phyloP scores from a whole-genome alignment of 2,329 filamentous ascomycete genomes.

The Myriosclerotinia curreyana region DNA sequence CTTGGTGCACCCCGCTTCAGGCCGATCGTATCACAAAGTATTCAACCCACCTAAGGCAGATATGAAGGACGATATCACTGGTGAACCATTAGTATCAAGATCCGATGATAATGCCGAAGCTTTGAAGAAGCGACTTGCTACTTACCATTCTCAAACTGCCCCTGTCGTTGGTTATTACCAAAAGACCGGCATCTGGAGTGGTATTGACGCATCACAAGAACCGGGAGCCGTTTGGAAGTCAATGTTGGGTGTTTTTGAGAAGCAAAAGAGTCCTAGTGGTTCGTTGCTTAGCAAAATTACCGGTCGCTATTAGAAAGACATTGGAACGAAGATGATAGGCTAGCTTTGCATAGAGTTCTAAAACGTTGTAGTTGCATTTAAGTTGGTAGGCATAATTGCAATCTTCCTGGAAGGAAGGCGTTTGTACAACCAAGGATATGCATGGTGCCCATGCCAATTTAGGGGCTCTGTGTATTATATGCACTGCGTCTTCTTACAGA shows the following conservation, averaged over 20 bases:
- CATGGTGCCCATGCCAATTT: constrained; percentile 32
- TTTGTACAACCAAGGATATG: constrained; percentile 35
- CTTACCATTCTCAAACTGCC: constrained; percentile 90
- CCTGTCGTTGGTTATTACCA: constrained; percentile 97
- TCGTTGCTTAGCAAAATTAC: constrained; percentile 40
- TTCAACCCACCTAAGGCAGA: constrained; percentile 95
- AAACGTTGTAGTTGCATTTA: constrained; percentile 32
- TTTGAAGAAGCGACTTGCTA: constrained; percentile 87
- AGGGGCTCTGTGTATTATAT: constrained; percentile 35
- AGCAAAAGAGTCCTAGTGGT: constrained; percentile 44
- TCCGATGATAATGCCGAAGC: constrained; percentile 96
- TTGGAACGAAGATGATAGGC: constrained; percentile 18
- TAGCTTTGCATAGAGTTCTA: constrained; percentile 36
- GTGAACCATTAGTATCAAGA: constrained; percentile 93
- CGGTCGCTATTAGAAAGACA: constrained; percentile 29
- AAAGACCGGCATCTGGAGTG: constrained; percentile 94
- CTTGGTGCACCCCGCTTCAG: constrained; percentile 90
- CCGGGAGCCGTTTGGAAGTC: constrained; percentile 95
- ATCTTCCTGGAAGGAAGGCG: constrained; percentile 28
- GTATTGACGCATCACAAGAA: constrained; percentile 92
- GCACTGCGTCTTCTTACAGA: constrained; percentile 28
- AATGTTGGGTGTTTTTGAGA: constrained; percentile 78
- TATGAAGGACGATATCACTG: constrained; percentile 96
- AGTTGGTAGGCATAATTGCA: constrained; percentile 30
- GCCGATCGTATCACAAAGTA: constrained; percentile 94